Conservation (phyloP, 2,329 filamentous ascomycete genomes). For the Clathrospora elynae region DNA sequence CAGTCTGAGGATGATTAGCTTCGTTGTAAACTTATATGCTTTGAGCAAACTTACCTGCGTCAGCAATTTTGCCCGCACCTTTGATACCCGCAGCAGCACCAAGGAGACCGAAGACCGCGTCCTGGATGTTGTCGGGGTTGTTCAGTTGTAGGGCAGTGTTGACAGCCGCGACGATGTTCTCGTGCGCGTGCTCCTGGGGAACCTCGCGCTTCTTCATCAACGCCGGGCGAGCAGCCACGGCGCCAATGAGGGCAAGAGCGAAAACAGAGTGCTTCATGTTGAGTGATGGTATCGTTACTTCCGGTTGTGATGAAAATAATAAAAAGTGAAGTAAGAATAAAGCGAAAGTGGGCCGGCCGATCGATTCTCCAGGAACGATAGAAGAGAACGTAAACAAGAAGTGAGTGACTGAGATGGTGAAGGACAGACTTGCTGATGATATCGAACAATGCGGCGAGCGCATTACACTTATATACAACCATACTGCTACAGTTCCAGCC, state of each 20-base stretch:
- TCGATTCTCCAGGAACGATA: slow-evolving; percentile 48
- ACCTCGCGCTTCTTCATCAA: slow-evolving; percentile 54
- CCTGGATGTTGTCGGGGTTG: slow-evolving; percentile 57
- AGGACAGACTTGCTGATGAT: slow-evolving; percentile 38
- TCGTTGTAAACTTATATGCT: background rate
- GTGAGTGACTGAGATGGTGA: slow-evolving; percentile 27
- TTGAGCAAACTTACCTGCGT: slow-evolving; percentile 46
- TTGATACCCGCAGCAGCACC: slow-evolving; percentile 57
- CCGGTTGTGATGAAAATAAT: slow-evolving; percentile 8
- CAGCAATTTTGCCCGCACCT: slow-evolving; percentile 56
- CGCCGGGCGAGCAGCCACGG: slow-evolving; percentile 36
- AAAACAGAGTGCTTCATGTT: slow-evolving; percentile 46
- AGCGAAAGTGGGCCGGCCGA: slow-evolving; percentile 42
- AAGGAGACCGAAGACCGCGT: slow-evolving; percentile 59
- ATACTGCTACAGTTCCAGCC: slow-evolving; percentile 9
- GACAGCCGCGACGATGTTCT: slow-evolving; percentile 55
- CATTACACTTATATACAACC: slow-evolving; percentile 40
- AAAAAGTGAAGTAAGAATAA: slow-evolving; percentile 15
- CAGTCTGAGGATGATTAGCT: slow-evolving; percentile 52
- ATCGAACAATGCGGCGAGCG: slow-evolving; percentile 16
- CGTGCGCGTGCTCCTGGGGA: slow-evolving; percentile 63
- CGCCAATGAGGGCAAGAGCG: slow-evolving; percentile 37
- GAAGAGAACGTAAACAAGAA: slow-evolving; percentile 36
- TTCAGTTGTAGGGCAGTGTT: slow-evolving; percentile 52
- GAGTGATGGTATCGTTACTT: slow-evolving; percentile 7